Evolutionary conservation across 2,329 filamentous ascomycete genomes (phyloP).

Genomic region (Lachnellula subtilissima): DNA sequence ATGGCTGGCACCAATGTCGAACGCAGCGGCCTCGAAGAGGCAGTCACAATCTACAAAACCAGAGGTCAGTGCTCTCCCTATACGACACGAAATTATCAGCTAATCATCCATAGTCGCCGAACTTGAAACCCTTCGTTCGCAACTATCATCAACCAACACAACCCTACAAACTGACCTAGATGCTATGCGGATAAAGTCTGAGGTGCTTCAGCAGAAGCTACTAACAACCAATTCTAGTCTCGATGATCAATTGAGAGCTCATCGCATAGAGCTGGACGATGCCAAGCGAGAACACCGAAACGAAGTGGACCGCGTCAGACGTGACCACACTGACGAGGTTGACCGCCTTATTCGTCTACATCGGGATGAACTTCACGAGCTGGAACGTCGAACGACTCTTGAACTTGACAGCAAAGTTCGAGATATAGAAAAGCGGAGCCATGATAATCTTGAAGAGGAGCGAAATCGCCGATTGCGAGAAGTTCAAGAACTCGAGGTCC

Average conservation of each 20-base stretch:
- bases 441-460: slow-evolving; percentile 61
- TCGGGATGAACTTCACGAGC: slow-evolving; percentile 60
- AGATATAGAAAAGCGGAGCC: slow-evolving; percentile 29
- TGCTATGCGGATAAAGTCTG: slow-evolving; percentile 41
- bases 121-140: slow-evolving; percentile 41
- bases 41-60: slow-evolving; percentile 66
- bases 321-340: slow-evolving; percentile 48
- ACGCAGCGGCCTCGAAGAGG: slow-evolving; percentile 66
- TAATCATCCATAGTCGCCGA: slow-evolving; percentile 34
- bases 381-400: slow-evolving; percentile 57
- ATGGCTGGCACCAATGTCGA: slow-evolving; percentile 66
- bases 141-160: slow-evolving; percentile 38
- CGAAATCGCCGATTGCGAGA: slow-evolving; percentile 54
- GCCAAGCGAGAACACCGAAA: slow-evolving; percentile 48
- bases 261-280: slow-evolving; percentile 53
- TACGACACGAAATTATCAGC: background rate
- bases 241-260: slow-evolving; percentile 42
- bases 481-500: slow-evolving; percentile 57
- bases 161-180: slow-evolving; percentile 65
- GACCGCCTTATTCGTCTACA: slow-evolving; percentile 57
- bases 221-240: slow-evolving; percentile 44
- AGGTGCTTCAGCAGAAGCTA: slow-evolving; percentile 37
- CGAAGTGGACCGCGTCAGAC: slow-evolving; percentile 50
- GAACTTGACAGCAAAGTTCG: slow-evolving; percentile 29
- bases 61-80: slow-evolving; percentile 37